A percentile compares a stretch with the other conserved stretches of the same genome.
These are phyloP conservation scores for Nemania diffusa DNA, from an alignment of 2,329 filamentous ascomycete species.

Conservation along the genomic window DNA sequence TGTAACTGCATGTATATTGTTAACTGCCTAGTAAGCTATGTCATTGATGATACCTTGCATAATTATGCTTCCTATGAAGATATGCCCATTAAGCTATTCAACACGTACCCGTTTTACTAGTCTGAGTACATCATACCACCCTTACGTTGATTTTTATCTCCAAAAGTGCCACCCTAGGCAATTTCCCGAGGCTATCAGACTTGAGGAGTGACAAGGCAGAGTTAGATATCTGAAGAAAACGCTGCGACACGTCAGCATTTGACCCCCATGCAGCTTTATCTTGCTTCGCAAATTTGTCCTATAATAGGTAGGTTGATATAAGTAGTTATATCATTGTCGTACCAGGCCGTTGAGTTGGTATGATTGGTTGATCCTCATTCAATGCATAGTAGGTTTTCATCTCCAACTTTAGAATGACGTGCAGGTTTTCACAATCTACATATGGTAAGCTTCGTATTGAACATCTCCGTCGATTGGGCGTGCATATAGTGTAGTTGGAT, in stretches of 20 bases:
- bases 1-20: constrained; percentile 30
- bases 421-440: not conserved
- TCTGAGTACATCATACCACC: not conserved
- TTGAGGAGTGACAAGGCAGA: not conserved
- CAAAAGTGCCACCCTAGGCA: too few relatives aligned
- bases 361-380: constrained; percentile 13
- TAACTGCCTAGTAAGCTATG: constrained; percentile 18
- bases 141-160: not conserved
- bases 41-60: constrained; percentile 37
- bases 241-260: not conserved
- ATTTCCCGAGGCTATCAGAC: not conserved
- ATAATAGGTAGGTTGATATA: not conserved
- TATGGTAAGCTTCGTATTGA: constrained; percentile 2
- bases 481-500: constrained; percentile 2
- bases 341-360: constrained; percentile 14
- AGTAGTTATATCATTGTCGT: constrained; percentile 9
- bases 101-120: not conserved
- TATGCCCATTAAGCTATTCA: not conserved
- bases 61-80: constrained; percentile 2
- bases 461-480: not conserved
- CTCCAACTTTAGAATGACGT: not conserved
- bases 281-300: not conserved
- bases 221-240: not conserved
- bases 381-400: not conserved
- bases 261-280: not conserved